A percentile compares a stretch with the other conserved stretches of the same genome.
These are phyloP conservation scores for Calocybe gangraenosa DNA, from an alignment of 768 basidiomycete species.

Conservation along the genomic window DNA sequence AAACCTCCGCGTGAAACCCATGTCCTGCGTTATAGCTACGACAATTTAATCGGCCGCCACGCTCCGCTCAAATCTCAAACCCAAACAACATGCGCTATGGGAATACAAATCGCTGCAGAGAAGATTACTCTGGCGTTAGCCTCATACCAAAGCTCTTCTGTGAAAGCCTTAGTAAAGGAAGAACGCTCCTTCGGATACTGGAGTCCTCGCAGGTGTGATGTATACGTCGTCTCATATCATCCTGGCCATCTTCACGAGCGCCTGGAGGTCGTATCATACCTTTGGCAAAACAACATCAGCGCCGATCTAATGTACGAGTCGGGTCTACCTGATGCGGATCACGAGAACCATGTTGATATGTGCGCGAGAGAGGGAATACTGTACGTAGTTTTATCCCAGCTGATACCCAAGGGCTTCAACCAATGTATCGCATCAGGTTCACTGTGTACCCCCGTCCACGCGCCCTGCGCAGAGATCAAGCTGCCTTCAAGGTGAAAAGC, in stretches of 20 bases:
- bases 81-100: conserved; percentile 62
- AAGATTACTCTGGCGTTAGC: conserved; percentile 71
- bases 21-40: conserved; percentile 47
- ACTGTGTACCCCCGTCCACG: conserved; percentile 50
- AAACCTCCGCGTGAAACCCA: not conserved
- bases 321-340: conserved; percentile 55
- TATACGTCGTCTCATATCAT: conserved; percentile 79
- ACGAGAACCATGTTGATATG: conserved; percentile 61
- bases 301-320: conserved; percentile 87
- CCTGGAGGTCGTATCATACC: conserved; percentile 67
- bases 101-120: conserved; percentile 73
- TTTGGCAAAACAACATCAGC: conserved; percentile 82
- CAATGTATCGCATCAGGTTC: conserved; percentile 24
- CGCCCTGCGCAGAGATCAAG: conserved; percentile 50
- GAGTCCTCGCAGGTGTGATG: conserved; percentile 87
- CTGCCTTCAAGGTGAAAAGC: conserved; percentile 80
- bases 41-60: conserved; percentile 61
- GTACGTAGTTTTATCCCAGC: conserved; percentile 36
- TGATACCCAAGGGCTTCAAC: not conserved
- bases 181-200: conserved; percentile 82
- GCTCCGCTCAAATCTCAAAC: conserved; percentile 48
- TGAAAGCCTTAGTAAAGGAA: conserved; percentile 70
- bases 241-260: conserved; percentile 73
- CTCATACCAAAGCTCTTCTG: conserved; percentile 62
- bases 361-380: conserved; percentile 82